phyloP scores from a whole-genome alignment of 306 rosid genomes.

The Glycyrrhiza uralensis region DNA sequence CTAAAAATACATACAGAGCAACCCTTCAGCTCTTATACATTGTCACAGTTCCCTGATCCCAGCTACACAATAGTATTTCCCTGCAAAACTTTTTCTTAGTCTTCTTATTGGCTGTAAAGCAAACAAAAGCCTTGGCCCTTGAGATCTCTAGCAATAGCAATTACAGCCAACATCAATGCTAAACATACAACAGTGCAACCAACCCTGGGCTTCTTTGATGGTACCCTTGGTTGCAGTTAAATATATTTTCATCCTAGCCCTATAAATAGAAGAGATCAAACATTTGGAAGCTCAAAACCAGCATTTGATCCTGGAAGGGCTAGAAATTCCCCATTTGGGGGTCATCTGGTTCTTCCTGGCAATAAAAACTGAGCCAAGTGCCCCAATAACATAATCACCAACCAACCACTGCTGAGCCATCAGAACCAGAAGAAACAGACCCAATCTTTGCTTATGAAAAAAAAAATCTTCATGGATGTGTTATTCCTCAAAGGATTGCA shows the following conservation, averaged over 20 bases:
- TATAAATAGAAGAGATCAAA: constrained; percentile 39
- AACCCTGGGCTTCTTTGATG: constrained; percentile 47
- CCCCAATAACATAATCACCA: constrained; percentile 22
- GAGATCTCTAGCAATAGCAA: constrained; percentile 46
- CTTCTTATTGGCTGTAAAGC: constrained; percentile 47
- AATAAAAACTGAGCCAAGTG: constrained; percentile 28
- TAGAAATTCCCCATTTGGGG: constrained; percentile 35
- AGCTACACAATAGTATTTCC: constrained; percentile 57
- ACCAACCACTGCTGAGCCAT: constrained; percentile 37
- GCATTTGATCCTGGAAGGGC: constrained; percentile 35
- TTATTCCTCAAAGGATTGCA: constrained; percentile 72
- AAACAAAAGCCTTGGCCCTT: constrained; percentile 44
- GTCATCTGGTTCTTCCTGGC: constrained; percentile 49
- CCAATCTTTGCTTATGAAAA: constrained; percentile 33
- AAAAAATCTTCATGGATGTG: constrained; percentile 31
- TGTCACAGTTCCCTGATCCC: constrained; percentile 57
- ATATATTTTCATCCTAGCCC: constrained; percentile 49
- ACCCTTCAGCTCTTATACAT: constrained; percentile 66
- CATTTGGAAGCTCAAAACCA: constrained; percentile 39
- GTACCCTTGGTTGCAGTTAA: constrained; percentile 51
- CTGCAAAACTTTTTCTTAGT: constrained; percentile 55
- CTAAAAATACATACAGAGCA: constrained; percentile 82
- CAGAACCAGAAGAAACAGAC: constrained; percentile 48
- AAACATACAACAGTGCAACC: constrained; percentile 75
- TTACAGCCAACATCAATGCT: constrained; percentile 61